Percentiles rank a stretch among this genome's conserved stretches.
phyloP scores from a whole-genome alignment of 768 basidiomycete species.

The Porpolomopsis calyptriformis region DNA sequence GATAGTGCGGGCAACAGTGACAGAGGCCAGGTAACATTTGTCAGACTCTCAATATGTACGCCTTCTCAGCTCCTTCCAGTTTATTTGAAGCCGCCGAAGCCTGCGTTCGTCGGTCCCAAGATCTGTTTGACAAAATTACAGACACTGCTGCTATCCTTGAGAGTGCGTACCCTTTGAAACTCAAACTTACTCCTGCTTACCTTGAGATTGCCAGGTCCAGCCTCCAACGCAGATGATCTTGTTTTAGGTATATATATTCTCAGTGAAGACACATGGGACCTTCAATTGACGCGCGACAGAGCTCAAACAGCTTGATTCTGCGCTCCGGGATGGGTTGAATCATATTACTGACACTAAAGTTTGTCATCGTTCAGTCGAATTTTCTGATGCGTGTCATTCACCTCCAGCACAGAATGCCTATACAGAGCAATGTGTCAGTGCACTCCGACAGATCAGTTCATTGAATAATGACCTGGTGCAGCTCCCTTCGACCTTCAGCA shows the following conservation, averaged over 20 bases:
- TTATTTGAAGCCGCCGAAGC: slow-evolving; percentile 50
- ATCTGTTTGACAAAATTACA: slow-evolving; percentile 45
- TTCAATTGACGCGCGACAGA: slow-evolving; percentile 29
- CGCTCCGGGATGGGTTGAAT: slow-evolving; percentile 51
- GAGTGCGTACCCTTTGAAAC: slow-evolving; percentile 22
- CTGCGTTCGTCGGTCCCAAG: slow-evolving; percentile 46
- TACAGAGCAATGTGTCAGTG: slow-evolving; percentile 53
- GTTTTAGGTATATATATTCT: slow-evolving; percentile 38
- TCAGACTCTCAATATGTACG: background rate
- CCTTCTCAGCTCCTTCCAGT: slow-evolving; percentile 23
- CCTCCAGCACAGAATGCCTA: slow-evolving; percentile 49
- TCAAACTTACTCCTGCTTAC: background rate
- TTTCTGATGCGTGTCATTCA: slow-evolving; percentile 15
- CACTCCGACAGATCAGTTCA: slow-evolving; percentile 64
- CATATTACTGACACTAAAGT: slow-evolving; percentile 49
- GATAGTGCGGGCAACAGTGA: slow-evolving; percentile 40
- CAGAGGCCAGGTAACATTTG: slow-evolving; percentile 34
- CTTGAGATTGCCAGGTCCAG: slow-evolving; percentile 29
- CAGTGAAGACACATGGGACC: background rate
- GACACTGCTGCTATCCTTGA: slow-evolving; percentile 43
- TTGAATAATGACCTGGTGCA: slow-evolving; percentile 76
- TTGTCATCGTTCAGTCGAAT: slow-evolving; percentile 4
- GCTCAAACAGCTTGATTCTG: slow-evolving; percentile 50
- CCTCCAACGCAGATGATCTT: slow-evolving; percentile 37
- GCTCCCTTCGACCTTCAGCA: slow-evolving; percentile 52